These are phyloP conservation scores for Cutaneotrichosporon cutaneum DNA, from an alignment of 1,284 basidiomycete species.

Conservation along the genomic window DNA sequence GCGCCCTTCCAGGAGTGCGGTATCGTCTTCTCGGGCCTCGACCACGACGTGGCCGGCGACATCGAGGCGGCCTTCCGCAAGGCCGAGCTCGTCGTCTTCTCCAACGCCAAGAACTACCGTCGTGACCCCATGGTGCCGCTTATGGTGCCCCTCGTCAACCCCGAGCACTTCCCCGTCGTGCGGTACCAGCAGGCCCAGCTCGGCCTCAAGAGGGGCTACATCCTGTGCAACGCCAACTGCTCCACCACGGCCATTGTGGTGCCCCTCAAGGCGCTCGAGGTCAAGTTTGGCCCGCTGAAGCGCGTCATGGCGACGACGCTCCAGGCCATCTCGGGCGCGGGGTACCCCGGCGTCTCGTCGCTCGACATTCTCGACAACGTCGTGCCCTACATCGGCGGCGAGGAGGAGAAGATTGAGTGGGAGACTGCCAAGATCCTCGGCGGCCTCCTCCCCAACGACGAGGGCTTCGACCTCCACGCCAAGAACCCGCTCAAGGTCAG, in stretches of 20 bases:
- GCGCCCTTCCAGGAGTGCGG: conserved; percentile 77
- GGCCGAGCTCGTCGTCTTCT: conserved; percentile 90
- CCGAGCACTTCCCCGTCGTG: conserved; percentile 80
- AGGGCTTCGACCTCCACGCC: conserved; percentile 81
- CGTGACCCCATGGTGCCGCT: conserved; percentile 93
- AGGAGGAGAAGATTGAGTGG: conserved; percentile 95
- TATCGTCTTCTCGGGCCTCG: conserved; percentile 91
- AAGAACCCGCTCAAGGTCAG: conserved; percentile 77
- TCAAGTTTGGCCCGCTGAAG: conserved; percentile 88
- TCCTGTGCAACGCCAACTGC: conserved; percentile 98
- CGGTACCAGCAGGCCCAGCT: conserved; percentile 74
- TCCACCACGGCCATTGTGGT: conserved; percentile 93
- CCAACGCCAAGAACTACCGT: conserved; percentile 96
- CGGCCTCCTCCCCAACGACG: conserved; percentile 61
- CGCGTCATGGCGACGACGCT: conserved; percentile 88
- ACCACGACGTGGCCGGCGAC: conserved; percentile 90
- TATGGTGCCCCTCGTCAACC: conserved; percentile 95
- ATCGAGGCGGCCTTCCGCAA: conserved; percentile 86
- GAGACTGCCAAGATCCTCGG: conserved; percentile 97
- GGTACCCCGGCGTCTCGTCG: conserved; percentile 89
- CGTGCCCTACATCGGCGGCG: conserved; percentile 89
- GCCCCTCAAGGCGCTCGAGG: conserved; percentile 87
- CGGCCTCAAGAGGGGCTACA: conserved; percentile 81
- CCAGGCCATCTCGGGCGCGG: conserved; percentile 96
- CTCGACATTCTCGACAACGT: conserved; percentile 97